Evolutionary conservation across 2,329 filamentous ascomycete genomes (phyloP), one percentile per base, ranked within the genome.

Genomic region (Fusarium beomiforme): DNA sequence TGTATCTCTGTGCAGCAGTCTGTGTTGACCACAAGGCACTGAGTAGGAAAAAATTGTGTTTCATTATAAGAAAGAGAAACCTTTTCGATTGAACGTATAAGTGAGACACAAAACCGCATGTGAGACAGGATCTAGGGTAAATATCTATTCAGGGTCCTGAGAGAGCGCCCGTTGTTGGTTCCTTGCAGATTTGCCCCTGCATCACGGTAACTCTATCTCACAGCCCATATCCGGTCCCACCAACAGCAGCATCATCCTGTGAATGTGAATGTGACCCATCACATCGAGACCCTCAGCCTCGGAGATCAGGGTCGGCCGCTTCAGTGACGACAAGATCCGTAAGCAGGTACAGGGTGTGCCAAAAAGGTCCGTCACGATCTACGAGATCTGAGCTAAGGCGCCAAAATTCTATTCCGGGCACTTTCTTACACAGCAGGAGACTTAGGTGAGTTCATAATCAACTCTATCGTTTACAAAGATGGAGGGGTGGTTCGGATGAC

Each of bases 1-100:
- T 76, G 43, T 76, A 76, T 60, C 69, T 70, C 47, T 75, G 68
- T 17, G 72, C 72, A 26, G 59, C 59, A 37, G 51, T 55, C 26
- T 67, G 68, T 37, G 61, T 36, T 26, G 62, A 63, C 50, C 62
- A 66, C 31, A 68, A 26, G 5, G 64, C 46, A 42, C 42, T 19
- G 12, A 73, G 46, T 36, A 75, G 24, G 10, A 66, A 46, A 14
- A 64, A 41, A 29, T 43, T 34, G 37, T 50, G 19, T 43, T 76
- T 76, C 74, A 76, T 76, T 42, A 44, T 50, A 68, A 57, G 23
- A 39, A 34, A 19, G 9, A 59, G 41, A 64, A 17, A 29, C 14
- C 43, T 21, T 59, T 55, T n/a, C 36, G 34, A 46, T 26, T 23
- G 24, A 34, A 21, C 26, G 44, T 36, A n/a, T 26, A 42, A 39